phyloP scores from a whole-genome alignment of 257 asterid genomes.

The Handroanthus guayacan region DNA sequence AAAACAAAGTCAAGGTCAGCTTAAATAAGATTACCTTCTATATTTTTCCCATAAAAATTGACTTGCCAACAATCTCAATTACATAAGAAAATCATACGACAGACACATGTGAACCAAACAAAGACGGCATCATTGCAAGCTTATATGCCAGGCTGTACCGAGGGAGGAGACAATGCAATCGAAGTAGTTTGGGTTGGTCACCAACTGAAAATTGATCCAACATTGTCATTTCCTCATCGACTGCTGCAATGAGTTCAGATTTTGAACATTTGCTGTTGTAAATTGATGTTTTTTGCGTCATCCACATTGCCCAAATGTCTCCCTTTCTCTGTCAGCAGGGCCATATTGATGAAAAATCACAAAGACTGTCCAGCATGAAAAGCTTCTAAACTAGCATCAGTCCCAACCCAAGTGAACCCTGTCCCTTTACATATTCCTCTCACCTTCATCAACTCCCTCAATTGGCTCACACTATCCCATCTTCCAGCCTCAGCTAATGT shows the following conservation, averaged over 20 bases:
- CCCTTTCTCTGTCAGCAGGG: not conserved
- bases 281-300: not conserved
- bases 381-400: slow-evolving; percentile 68
- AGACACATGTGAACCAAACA: not conserved
- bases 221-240: not conserved
- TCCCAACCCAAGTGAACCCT: slow-evolving; percentile 89
- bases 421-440: slow-evolving; percentile 84
- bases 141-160: no score
- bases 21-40: no score
- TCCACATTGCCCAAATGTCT: no score
- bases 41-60: no score
- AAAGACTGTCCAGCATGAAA: slow-evolving; percentile 63
- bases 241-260: not conserved
- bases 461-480: slow-evolving; percentile 78
- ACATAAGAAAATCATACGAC: not conserved
- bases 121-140: no score
- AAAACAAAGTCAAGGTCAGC: no score
- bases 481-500: slow-evolving; percentile 88
- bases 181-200: slow-evolving; percentile 2
- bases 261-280: not conserved
- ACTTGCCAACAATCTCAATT: no score
- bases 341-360: not conserved
- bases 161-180: not conserved
- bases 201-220: not conserved
- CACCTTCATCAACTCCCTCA: slow-evolving; percentile 86